Evolutionary conservation across 2,329 filamentous ascomycete genomes (phyloP).

Genomic region (Periconia digitata): DNA sequence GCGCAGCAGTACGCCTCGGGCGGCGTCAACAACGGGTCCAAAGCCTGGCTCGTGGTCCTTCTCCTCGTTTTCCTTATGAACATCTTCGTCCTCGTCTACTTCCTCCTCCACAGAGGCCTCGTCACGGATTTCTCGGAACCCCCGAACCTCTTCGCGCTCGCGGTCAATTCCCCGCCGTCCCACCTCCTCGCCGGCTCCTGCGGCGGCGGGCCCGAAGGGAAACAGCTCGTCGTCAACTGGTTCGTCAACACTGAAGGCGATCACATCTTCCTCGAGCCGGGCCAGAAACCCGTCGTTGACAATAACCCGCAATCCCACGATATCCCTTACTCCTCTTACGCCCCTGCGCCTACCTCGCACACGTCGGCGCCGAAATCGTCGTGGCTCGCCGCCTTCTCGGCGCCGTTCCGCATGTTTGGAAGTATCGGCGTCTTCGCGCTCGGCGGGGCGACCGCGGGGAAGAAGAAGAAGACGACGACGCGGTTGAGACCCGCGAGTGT

Average conservation of each 20-base stretch:
- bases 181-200: constrained; percentile 57
- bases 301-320: constrained; percentile 9
- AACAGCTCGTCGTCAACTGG: constrained; percentile 52
- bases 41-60: constrained; percentile 68
- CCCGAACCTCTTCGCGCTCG: constrained; percentile 71
- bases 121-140: constrained; percentile 80
- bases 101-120: constrained; percentile 60
- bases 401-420: constrained; percentile 4
- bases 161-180: constrained; percentile 65
- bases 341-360: background rate
- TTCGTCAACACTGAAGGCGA: constrained; percentile 50
- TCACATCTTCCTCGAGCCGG: constrained; percentile 56
- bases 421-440: no score
- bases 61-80: constrained; percentile 68
- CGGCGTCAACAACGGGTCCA: constrained; percentile 62
- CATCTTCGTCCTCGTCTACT: constrained; percentile 64
- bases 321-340: background rate
- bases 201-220: constrained; percentile 56
- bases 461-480: constrained; percentile 4
- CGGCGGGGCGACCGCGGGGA: no score
- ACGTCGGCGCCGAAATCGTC: no score
- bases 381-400: background rate
- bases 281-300: constrained; percentile 33
- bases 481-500: constrained; percentile 24
- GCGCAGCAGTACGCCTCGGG: constrained; percentile 72